Base-by-base conservation (phyloP, 228 moss, liverwort and hornwort genomes). In the Sphagnum magellanicum region DNA sequence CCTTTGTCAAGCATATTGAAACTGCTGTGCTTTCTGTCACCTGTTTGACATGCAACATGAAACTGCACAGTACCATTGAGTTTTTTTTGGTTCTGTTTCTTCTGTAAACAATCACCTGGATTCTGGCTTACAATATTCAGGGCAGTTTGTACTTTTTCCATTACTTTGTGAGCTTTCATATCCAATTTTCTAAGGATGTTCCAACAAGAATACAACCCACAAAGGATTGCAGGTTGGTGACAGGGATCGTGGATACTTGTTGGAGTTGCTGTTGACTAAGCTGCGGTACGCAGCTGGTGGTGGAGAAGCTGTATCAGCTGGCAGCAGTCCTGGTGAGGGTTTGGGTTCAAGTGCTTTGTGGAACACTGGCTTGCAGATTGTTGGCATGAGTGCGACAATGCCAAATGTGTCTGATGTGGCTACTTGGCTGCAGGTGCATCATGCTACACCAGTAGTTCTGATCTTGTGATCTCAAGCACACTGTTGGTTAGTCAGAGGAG, bases 351-450 rank as follows among this genome's bases (percentile, higher is more conserved):
- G 73, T 49, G 71, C 70, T 68, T 77, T 79, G 75, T 71, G 85
- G 75, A 81, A 75, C 65, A 69, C 83, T 73, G 85, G 77, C 71
- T 82, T 97, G 83, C 96, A 97, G 68, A 76, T 97, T 71, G 80
- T 97, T 67, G 96, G 96, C 66, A 93, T 97, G 96, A 97, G 96
- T 88, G 96, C 96, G 48, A 97, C 96, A 60, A 88, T 97, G 84
- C 88, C 96, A 5, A 97, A 97, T 71, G 87, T 91, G 50, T 76
- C 79, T 53, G 96, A 88, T 67, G 89, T 97, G 74, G 91, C 93
- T 63, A 81, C 81, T 6, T 97, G 96, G 96, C 79, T 97, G 53
- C 81, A 97, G 96, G 96, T 96, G 67, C 70, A 12, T 55, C 32
- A 32, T 32, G 1, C 32, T 32, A 32, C 1, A 2, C 32, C 32